Conservation (phyloP, 495 filamentous ascomycete species). For the Annulohypoxylon stygium region DNA sequence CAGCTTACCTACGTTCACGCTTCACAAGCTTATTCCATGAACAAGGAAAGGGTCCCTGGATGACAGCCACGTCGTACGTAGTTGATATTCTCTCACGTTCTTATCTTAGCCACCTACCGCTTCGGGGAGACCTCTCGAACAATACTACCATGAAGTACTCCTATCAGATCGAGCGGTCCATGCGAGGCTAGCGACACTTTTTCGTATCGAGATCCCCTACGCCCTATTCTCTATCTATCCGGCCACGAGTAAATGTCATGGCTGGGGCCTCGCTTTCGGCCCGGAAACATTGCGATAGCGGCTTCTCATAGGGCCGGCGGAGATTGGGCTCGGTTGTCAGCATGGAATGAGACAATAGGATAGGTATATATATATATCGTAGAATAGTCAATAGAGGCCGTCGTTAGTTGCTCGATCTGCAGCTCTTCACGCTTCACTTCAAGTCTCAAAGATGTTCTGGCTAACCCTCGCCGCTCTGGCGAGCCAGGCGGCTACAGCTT, state of each 20-base stretch:
- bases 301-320: not conserved
- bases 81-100: not conserved
- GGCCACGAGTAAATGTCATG: constrained; percentile 12
- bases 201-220: constrained; percentile 22
- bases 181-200: constrained; percentile 25
- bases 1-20: not conserved
- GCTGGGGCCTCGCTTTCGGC: constrained; percentile 8
- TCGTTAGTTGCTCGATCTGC: not conserved
- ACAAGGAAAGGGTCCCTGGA: constrained; percentile 13
- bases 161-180: constrained; percentile 20
- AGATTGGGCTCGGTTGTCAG: not conserved
- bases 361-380: constrained; percentile 29
- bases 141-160: constrained; percentile 31
- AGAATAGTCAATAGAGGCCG: constrained; percentile 6
- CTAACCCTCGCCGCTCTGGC: constrained; percentile 36
- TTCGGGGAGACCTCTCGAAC: constrained; percentile 32
- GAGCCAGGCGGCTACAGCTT: constrained; percentile 27
- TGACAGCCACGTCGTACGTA: constrained; percentile 12
- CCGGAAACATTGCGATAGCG: constrained; percentile 26
- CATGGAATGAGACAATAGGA: not conserved
- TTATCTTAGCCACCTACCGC: constrained; percentile 45
- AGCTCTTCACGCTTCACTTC: not conserved
- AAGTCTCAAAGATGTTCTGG: constrained; percentile 34
- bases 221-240: constrained; percentile 27
- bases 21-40: not conserved